A percentile compares a stretch with the other conserved stretches of the same genome.
Conservation (phyloP, 345 rosid species). For the Eucalyptus leucophloia region DNA sequence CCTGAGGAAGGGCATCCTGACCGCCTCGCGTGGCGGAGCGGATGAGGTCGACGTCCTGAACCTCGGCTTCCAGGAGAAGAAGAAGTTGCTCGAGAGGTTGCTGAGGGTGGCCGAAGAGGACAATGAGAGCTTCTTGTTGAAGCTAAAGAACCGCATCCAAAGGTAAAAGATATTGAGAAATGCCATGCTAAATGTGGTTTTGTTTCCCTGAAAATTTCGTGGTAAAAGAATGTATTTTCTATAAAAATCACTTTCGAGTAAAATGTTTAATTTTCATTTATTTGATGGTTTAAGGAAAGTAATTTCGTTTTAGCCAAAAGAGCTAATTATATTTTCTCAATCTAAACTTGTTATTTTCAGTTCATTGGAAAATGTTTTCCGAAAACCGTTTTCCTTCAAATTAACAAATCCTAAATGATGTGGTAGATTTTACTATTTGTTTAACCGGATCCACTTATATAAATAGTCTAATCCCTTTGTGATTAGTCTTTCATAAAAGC, state of each 20-base stretch:
- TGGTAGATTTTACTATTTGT: background rate
- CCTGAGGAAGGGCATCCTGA: constrained; percentile 29
- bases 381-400: no score
- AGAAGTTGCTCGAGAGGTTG: constrained; percentile 17
- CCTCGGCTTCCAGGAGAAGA: constrained; percentile 26
- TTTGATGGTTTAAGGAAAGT: no score
- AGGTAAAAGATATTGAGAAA: background rate
- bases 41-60: constrained; percentile 13
- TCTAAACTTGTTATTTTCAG: no score
- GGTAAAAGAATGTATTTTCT: no score
- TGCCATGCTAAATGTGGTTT: no score
- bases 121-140: constrained; percentile 23
- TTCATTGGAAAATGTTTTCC: no score
- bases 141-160: constrained; percentile 1
- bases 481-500: background rate
- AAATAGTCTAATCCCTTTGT: background rate
- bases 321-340: no score
- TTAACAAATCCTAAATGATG: background rate
- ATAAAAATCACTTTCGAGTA: no score
- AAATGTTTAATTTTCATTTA: no score
- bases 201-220: no score
- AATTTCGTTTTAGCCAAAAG: no score
- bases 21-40: background rate
- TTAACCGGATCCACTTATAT: background rate
- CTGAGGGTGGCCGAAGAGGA: constrained; percentile 23